phyloP scores from a whole-genome alignment of 164 flowering plant species.

The Tetrastigma voinierianum region DNA sequence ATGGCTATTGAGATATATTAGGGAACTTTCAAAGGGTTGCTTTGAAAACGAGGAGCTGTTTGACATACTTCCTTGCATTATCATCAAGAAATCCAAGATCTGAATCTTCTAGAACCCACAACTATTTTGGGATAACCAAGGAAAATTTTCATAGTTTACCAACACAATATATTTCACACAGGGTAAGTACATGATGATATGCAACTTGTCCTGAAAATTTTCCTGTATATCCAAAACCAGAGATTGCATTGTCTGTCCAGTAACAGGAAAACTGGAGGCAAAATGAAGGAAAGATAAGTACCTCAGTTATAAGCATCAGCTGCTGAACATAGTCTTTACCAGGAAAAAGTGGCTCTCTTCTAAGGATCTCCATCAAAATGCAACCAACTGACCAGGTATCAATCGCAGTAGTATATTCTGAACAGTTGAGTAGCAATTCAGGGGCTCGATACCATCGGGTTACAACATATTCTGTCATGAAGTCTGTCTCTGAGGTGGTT shows the following conservation, averaged over 20 bases:
- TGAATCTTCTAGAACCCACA: constrained; percentile 60
- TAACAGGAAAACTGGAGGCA: not conserved
- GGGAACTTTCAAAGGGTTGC: constrained; percentile 65
- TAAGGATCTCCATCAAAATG: constrained; percentile 75
- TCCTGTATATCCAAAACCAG: no score
- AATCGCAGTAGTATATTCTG: constrained; percentile 81
- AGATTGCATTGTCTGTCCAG: no score
- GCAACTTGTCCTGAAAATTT: no score
- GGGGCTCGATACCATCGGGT: constrained; percentile 95
- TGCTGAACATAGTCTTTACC: constrained; percentile 93
- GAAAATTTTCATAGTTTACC: not conserved
- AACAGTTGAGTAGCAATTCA: constrained; percentile 80
- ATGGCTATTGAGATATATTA: constrained; percentile 56
- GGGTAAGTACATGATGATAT: no score
- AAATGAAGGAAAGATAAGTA: constrained; percentile 11
- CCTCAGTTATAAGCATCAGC: constrained; percentile 78
- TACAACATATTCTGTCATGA: constrained; percentile 94
- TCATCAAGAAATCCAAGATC: constrained; percentile 70
- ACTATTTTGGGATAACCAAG: constrained; percentile 25
- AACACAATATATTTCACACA: not conserved
- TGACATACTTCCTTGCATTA: constrained; percentile 58
- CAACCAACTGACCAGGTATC: constrained; percentile 97
- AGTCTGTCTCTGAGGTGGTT: constrained; percentile 77
- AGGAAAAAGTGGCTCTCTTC: constrained; percentile 80
- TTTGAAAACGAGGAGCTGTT: constrained; percentile 58